These are phyloP conservation scores for Phytophthora brassicae DNA, from an alignment of 352 stramenopile species.

Conservation along the genomic window DNA sequence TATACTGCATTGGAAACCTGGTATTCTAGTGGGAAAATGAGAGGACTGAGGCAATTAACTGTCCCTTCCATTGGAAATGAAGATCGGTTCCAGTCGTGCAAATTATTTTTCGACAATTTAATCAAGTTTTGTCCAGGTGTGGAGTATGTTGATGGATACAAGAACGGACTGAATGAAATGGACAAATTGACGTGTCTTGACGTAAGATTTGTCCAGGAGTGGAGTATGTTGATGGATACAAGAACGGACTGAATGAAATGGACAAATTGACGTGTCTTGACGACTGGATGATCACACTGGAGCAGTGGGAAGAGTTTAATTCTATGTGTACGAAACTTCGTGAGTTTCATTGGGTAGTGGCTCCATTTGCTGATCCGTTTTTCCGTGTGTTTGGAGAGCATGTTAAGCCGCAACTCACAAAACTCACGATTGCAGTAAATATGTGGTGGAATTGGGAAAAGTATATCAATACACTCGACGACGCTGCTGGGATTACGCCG, in stretches of 20 bases:
- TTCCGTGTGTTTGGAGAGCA: constrained; percentile 42
- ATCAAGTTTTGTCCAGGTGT: constrained; percentile 32
- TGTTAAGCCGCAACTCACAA: constrained; percentile 35
- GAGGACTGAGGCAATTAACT: constrained; percentile 36
- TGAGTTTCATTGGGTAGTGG: constrained; percentile 45
- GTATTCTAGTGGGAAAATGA: constrained; percentile 10
- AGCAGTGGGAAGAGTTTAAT: constrained; percentile 42
- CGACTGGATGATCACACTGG: constrained; percentile 28
- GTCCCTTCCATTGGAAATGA: constrained; percentile 20
- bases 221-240: constrained; percentile 44
- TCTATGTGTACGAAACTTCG: constrained; percentile 33
- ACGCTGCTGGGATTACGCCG: constrained; percentile 8
- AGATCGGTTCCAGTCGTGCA: constrained; percentile 18
- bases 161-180: constrained; percentile 35
- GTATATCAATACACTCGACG: constrained; percentile 32
- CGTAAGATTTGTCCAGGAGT: too few species aligned
- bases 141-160: constrained; percentile 44
- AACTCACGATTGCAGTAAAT: constrained; percentile 36
- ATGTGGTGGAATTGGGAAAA: constrained; percentile 45
- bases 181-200: constrained; percentile 36
- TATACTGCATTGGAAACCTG: constrained; percentile 34
- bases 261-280: constrained; percentile 36
- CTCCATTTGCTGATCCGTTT: constrained; percentile 41
- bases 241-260: constrained; percentile 35
- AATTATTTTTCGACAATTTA: constrained; percentile 32